Conservation (phyloP, 1,284 basidiomycete species). For the Lentinula novae-zelandiae region DNA sequence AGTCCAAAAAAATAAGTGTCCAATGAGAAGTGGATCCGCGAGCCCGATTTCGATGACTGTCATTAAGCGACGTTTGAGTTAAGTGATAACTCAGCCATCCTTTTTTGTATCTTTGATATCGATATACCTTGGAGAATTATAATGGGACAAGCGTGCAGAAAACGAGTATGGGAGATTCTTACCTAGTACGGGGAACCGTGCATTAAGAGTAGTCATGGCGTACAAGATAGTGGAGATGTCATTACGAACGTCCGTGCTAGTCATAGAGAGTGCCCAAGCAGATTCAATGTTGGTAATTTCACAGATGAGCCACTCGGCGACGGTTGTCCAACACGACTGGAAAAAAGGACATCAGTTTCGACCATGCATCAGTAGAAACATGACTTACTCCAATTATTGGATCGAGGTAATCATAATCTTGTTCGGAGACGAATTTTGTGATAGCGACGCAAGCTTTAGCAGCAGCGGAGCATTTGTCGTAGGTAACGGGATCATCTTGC, state of each 20-base stretch:
- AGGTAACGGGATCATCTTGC: constrained; percentile 53
- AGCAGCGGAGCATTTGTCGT: constrained; percentile 61
- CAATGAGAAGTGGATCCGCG: constrained; percentile 6
- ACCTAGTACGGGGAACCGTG: constrained; percentile 14
- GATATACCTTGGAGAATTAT: constrained; percentile 21
- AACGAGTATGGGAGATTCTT: neutral
- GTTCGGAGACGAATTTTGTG: constrained; percentile 56
- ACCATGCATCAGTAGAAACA: neutral
- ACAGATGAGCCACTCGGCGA: constrained; percentile 59
- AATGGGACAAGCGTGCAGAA: constrained; percentile 5
- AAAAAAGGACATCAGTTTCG: neutral
- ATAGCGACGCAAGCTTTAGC: constrained; percentile 55
- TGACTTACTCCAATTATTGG: constrained; percentile 66
- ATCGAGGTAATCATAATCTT: constrained; percentile 67
- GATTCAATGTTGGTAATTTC: constrained; percentile 57
- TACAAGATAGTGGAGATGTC: constrained; percentile 60
- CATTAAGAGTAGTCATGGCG: constrained; percentile 57
- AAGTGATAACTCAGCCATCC: constrained; percentile 34
- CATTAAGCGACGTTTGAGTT: neutral
- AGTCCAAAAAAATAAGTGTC: neutral
- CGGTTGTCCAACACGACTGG: constrained; percentile 68
- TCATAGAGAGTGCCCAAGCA: constrained; percentile 51
- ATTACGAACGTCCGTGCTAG: constrained; percentile 50
- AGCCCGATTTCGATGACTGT: neutral
- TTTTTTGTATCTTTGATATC: constrained; percentile 31